Conservation (phyloP, 2,329 filamentous ascomycete genomes). For the Tolypocladium tropicale region DNA sequence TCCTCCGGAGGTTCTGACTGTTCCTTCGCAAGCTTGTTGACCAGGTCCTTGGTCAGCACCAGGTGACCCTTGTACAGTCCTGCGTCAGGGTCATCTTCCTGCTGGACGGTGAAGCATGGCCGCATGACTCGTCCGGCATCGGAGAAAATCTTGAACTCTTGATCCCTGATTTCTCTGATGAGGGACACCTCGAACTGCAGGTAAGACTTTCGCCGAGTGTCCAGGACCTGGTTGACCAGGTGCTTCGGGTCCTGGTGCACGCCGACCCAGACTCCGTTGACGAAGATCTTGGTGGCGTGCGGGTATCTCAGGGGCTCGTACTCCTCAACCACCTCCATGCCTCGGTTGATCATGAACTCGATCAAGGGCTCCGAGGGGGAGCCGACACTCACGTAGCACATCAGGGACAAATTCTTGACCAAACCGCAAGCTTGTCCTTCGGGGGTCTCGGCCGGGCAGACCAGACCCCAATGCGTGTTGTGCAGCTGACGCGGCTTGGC, state of each 20-base stretch:
- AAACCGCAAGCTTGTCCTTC: slow-evolving; percentile 97
- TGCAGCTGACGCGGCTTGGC: slow-evolving; percentile 96
- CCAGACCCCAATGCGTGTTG: slow-evolving; percentile 97
- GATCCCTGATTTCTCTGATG: slow-evolving; percentile 90
- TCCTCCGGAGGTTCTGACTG: slow-evolving; percentile 57
- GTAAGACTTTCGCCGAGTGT: slow-evolving; percentile 68
- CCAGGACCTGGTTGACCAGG: slow-evolving; percentile 68
- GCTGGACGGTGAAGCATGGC: slow-evolving; percentile 88
- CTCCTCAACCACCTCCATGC: slow-evolving; percentile 95
- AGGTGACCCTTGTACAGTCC: slow-evolving; percentile 54
- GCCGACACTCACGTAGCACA: slow-evolving; percentile 97
- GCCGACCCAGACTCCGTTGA: slow-evolving; percentile 97
- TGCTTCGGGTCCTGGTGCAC: slow-evolving; percentile 83
- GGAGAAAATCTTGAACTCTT: slow-evolving; percentile 97
- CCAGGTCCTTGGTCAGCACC: slow-evolving; percentile 72
- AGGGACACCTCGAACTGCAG: slow-evolving; percentile 90
- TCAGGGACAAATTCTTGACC: slow-evolving; percentile 93
- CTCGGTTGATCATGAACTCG: slow-evolving; percentile 89
- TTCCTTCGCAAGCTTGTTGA: slow-evolving; percentile 63
- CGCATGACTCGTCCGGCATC: slow-evolving; percentile 93
- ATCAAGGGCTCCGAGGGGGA: slow-evolving; percentile 83
- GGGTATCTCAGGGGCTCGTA: slow-evolving; percentile 80
- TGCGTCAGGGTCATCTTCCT: slow-evolving; percentile 63
- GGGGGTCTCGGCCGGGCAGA: slow-evolving; percentile 94
- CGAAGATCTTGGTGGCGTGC: slow-evolving; percentile 93